A percentile compares a stretch with the other conserved stretches of the same genome.
phyloP scores from a whole-genome alignment of 2,329 filamentous ascomycete species.

The Aureobasidium sp. region DNA sequence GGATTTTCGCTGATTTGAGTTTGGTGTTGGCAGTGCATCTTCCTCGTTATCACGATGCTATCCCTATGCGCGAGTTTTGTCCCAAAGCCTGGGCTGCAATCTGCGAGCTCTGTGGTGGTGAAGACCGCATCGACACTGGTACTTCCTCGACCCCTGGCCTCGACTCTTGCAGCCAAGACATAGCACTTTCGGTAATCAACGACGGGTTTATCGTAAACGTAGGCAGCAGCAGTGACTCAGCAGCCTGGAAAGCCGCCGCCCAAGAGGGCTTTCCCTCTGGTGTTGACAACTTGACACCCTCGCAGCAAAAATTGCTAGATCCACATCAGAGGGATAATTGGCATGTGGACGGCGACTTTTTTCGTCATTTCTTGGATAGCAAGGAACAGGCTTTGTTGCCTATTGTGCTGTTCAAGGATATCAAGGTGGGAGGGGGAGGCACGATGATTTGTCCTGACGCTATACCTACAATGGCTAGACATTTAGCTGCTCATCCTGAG shows the following conservation, averaged over 20 bases:
- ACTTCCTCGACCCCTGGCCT: constrained; percentile 31
- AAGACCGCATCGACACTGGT: constrained; percentile 40
- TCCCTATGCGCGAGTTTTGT: constrained; percentile 38
- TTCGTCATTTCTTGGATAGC: constrained; percentile 62
- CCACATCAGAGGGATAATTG: constrained; percentile 46
- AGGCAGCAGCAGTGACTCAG: constrained; percentile 45
- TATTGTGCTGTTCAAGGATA: constrained; percentile 59
- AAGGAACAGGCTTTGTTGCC: constrained; percentile 61
- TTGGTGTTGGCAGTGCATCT: constrained; percentile 25
- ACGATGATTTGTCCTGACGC: constrained; percentile 56
- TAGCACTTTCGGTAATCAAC: constrained; percentile 37
- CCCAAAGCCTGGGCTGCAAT: constrained; percentile 60
- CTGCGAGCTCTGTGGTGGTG: constrained; percentile 57
- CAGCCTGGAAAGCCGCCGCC: constrained; percentile 39
- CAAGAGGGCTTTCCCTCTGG: not conserved
- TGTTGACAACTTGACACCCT: not conserved
- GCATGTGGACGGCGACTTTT: constrained; percentile 67
- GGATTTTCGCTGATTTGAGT: too few species aligned
- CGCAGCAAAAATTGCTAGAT: not conserved
- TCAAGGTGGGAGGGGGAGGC: constrained; percentile 51
- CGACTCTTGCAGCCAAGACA: not conserved
- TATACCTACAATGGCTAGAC: constrained; percentile 48
- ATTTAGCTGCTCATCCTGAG: constrained; percentile 46
- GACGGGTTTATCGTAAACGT: constrained; percentile 64
- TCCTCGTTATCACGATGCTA: not conserved